Evolutionary conservation across 192 early-diverging fungal genomes (phyloP), one percentile per base, ranked within the genome.

Genomic region (Gigaspora rosea): DNA sequence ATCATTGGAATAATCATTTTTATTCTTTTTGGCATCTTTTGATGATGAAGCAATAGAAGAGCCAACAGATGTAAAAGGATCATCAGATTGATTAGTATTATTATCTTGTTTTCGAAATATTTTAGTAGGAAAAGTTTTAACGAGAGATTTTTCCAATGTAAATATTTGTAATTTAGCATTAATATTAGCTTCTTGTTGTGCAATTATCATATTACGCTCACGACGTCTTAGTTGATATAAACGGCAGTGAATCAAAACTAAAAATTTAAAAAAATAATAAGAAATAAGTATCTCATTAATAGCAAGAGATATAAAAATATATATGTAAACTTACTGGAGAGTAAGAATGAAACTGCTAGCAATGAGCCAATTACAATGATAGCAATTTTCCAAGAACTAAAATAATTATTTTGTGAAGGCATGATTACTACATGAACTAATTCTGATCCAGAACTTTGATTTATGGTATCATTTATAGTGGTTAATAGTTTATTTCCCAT

Each of bases 181-280:
- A 5, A 51, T 15, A 64, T 18, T 51, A 41, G 73, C 35, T 64
- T 75, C 73, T 4, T 64, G 58, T 51, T 64, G 58, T 51, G 73
- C 73, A 18, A 75, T 32, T 36, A 75, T 75, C 16, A 50, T 35
- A 15, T 13, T 13, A 64, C 73, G 58, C 64, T 75, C 73, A 33
- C 61, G 61, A 18, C 48, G 73, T 50, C 73, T 46, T 22, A 75
- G 73, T 75, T 75, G 73, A 41, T 75, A 75, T 49, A 75, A 50
- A 48, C 73, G 73, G 15, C 47, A 75, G 58, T 75, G 73, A 51
- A 75, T 75, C 47, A 54, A 49, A 13, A 75, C 73, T 75, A 64
- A 57, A 27, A 20, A 41, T 35, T 16, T 12, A 65, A n/a, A 66
- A n/a, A 66, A 63, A 27, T 33, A 41, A 65, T 18, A 41, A 18